Base-by-base conservation (phyloP, 331 rosid genomes). In the Rosa hybrid region DNA sequence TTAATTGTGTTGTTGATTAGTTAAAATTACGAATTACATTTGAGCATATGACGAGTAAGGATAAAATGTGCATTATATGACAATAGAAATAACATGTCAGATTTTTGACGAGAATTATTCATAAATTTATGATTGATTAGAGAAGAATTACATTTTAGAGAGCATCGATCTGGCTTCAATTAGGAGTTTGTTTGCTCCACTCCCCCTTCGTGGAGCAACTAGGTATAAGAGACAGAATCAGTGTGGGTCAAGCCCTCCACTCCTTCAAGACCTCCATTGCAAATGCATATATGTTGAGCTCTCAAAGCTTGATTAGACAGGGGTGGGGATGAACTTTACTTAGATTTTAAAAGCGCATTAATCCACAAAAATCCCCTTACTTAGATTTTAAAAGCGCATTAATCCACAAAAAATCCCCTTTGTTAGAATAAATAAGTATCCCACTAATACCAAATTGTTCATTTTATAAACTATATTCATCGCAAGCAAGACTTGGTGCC, bases 231-330 rank as follows among this genome's bases (percentile, higher is more conserved):
- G 83, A 87, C 65, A 87, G 77, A 81, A 86, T 89, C 86, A 48
- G 68, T 17, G 85, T 79, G 91, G 88, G 86, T 75, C 88, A 79
- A 57, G 77, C 42, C 80, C 6, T 80, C 89, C 86, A 83, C 90
- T 86, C 68, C 80, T 74, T 78, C 41, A 74, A 67, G 14, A 34
- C 76, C 42, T 82, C 78, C 79, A 75, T 74, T 56, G 14, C 41
- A 12, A 30, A 34, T 69, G 71, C 30, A 72, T 46, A 46, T 81
- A 50, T 71, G 30, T 77, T 27, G 38, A 63, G 75, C 48, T 34
- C 63, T 80, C 84, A 84, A 81, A 81, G 78, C 77, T 39, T 88
- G 91, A 94, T 90, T 81, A 86, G 96, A 88, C 92, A 77, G 63
- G 80, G 76, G 81, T 86, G 92, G 84, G 77, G 86, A 74, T 82